Evolutionary conservation across 2,329 filamentous ascomycete genomes (phyloP).

Genomic region (Neodidymelliopsis sp.): DNA sequence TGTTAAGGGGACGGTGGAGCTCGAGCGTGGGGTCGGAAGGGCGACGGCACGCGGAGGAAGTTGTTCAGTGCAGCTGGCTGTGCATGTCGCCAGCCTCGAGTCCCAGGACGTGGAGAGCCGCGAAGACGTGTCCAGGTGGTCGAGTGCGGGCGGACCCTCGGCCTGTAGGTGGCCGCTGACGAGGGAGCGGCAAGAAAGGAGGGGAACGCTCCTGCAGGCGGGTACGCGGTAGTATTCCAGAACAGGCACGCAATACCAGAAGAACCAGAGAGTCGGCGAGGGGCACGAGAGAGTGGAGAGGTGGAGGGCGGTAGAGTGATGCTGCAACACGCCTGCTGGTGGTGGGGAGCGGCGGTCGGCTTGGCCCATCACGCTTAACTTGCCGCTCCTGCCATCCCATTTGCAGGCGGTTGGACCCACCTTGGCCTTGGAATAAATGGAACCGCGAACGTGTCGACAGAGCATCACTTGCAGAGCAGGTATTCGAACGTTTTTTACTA

Average conservation of each 20-base stretch:
- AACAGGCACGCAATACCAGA: background rate
- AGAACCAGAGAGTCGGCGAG: background rate
- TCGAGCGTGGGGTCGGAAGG: background rate
- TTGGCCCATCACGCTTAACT: constrained; percentile 16
- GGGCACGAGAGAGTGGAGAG: constrained; percentile 8
- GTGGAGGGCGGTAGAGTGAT: constrained; percentile 12
- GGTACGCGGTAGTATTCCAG: background rate
- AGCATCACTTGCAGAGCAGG: no score
- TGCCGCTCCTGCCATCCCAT: constrained; percentile 12
- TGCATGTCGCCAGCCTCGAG: constrained; percentile 22
- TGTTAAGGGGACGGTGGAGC: background rate
- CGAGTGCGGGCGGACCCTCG: constrained; percentile 11
- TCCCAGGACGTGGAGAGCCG: constrained; percentile 14
- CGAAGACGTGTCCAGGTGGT: constrained; percentile 13
- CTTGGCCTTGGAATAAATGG: no score
- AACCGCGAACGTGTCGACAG: no score
- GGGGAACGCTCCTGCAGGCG: background rate
- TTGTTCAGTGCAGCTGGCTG: constrained; percentile 9
- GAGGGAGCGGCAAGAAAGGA: constrained; percentile 17
- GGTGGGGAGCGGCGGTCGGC: constrained; percentile 8
- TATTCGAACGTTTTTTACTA: no score
- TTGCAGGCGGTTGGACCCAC: constrained; percentile 12
- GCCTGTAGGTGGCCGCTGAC: constrained; percentile 17
- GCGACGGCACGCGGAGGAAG: constrained; percentile 9
- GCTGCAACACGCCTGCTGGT: constrained; percentile 14